A percentile compares a stretch with the other conserved stretches of the same genome.
These are phyloP conservation scores for Alloascoidea africana DNA, from an alignment of 805 yeast genomes.

Conservation along the genomic window DNA sequence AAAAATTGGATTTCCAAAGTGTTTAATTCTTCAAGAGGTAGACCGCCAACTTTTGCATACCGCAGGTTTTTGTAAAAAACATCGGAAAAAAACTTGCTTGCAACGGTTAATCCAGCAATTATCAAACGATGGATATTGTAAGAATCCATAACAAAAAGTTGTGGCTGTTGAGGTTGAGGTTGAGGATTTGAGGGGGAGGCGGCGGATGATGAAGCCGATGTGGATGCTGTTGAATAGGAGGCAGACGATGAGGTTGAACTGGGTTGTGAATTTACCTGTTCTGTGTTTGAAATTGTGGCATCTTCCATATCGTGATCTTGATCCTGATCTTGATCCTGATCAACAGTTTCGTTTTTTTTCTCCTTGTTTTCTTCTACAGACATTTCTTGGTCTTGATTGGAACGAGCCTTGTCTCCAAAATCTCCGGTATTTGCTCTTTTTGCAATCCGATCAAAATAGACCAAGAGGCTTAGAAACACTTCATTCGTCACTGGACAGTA, in stretches of 20 bases:
- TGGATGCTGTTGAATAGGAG: conserved; percentile 2
- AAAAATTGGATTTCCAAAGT: conserved; percentile 85
- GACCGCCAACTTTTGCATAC: conserved; percentile 88
- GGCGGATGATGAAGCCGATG: conserved; percentile 4
- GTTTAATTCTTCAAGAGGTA: conserved; percentile 85
- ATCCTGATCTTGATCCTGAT: conserved; percentile 4
- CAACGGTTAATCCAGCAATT: conserved; percentile 89
- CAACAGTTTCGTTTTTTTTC: conserved; percentile 5
- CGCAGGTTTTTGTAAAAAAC: conserved; percentile 88
- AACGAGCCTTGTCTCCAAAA: too few relatives aligned
- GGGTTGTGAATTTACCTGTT: conserved; percentile 8
- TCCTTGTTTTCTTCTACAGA: conserved; percentile 5
- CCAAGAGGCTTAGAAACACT: conserved; percentile 78
- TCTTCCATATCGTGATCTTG: too few relatives aligned
- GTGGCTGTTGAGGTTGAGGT: conserved; percentile 5
- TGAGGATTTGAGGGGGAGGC: conserved; percentile 2
- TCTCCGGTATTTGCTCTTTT: conserved; percentile 56
- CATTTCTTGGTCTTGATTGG: conserved; percentile 16
- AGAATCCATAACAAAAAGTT: conserved; percentile 87
- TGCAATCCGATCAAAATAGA: conserved; percentile 89
- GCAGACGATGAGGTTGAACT: conserved; percentile 5
- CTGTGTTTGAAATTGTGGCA: conserved; percentile 5
- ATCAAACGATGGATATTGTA: conserved; percentile 89
- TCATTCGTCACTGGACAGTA: conserved; percentile 99
- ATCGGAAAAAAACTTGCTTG: conserved; percentile 88